Base-by-base conservation (phyloP, 2,329 filamentous ascomycete genomes). In the Paecilomyces dactylethromorphus region DNA sequence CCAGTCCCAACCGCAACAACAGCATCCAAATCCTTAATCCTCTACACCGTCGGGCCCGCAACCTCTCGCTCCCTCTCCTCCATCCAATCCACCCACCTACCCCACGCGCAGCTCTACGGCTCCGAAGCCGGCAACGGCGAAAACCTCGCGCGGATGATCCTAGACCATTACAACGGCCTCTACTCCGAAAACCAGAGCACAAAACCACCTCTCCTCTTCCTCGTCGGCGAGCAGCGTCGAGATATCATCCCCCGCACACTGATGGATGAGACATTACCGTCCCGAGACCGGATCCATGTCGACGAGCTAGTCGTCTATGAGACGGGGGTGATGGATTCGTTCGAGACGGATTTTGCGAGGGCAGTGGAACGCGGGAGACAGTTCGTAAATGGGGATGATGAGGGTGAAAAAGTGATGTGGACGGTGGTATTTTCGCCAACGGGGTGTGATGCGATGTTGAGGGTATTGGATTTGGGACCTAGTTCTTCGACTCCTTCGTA, bases 171-270 rank as follows among this genome's bases (percentile, higher is more conserved):
- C 69, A 84, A 82, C 57, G 59, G 60, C 7, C 61, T 79, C 11
- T 67, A 73, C 57, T 54, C 63, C 13, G 32, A 32, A 18, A 45
- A 32, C 13, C 58, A 35, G 57, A 55, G 68, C 31, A 59, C 69
- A 73, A 55, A 66, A 52, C 86, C 82, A 0, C 83, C 88, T 0
- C 73, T 97, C 4, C 77, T 97, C 0, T 99, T 97, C 72, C 82
- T 95, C 13, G 92, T 96, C 0, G 94, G 94, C 21, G 93, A 97
- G 71, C 90, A 92, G 70, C 84, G 92, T 57, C 81, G 94, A 52
- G 94, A 97, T 71, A 86, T 96, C 64, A 96, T 99, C 63, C 92
- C 94, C 1, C 90, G 84, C 66, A 91, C 85, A 1, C 78, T 97
- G 39, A 89, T 87, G 79, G 82, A 84, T 45, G 69, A 78, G 0